A percentile compares a stretch with the other conserved stretches of the same genome.
These are phyloP conservation scores for Sisymbrium irio DNA, from an alignment of 345 rosid species.

Conservation along the genomic window DNA sequence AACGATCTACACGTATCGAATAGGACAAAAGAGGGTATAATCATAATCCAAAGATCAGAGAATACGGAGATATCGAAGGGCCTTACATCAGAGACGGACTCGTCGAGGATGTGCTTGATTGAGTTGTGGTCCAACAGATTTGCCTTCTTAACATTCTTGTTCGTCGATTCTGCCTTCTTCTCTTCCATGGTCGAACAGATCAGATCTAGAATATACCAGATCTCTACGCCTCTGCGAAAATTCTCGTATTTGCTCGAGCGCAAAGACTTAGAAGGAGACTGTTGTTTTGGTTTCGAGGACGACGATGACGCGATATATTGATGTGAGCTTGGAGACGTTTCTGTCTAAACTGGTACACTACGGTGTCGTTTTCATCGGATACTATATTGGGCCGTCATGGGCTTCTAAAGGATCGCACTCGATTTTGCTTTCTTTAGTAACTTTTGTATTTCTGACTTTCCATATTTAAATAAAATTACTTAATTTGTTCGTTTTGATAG, in stretches of 20 bases:
- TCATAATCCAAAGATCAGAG: background rate
- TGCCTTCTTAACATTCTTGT: constrained; percentile 69
- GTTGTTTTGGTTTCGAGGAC: constrained; percentile 3
- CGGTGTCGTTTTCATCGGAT: constrained; percentile 4
- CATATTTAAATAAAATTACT: background rate
- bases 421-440: background rate
- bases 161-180: constrained; percentile 50
- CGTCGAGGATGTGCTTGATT: constrained; percentile 92
- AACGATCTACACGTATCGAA: constrained; percentile 49
- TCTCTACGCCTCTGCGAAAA: constrained; percentile 6
- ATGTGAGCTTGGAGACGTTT: constrained; percentile 26
- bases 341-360: background rate
- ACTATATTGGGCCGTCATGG: constrained; percentile 7
- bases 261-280: constrained; percentile 12
- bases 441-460: background rate
- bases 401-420: background rate
- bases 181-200: constrained; percentile 48
- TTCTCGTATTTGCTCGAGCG: background rate
- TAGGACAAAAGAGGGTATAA: background rate
- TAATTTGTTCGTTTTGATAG: background rate
- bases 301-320: constrained; percentile 21
- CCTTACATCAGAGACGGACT: constrained; percentile 80
- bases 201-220: constrained; percentile 18
- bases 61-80: background rate
- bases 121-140: constrained; percentile 94